Evolutionary conservation across 768 basidiomycete species (phyloP), one percentile per base, ranked within the genome.

Genomic region (Russula brevipes): DNA sequence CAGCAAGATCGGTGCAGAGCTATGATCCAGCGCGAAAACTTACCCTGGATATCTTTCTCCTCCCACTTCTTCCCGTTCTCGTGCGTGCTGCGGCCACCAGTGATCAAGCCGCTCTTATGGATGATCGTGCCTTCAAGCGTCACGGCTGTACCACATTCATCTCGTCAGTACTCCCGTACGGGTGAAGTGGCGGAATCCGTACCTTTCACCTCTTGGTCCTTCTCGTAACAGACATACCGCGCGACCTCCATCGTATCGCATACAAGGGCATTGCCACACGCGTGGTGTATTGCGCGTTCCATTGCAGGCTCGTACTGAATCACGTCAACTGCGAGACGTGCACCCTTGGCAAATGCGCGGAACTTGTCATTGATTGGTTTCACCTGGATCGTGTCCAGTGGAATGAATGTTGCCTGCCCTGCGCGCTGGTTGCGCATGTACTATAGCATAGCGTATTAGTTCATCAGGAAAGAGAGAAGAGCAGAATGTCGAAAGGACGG

Each of bases 191-290:
- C 54, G 47, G 9, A 6, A 14, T 11, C 17, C 82, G 41, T 61
- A 95, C 96, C 93, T 81, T 99, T 99, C 45, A 99, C 91, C 68
- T 98, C 95, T 72, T 97, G 93, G 0, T 88, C 88, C 74, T 91
- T 94, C 69, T 96, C 94, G 75, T 94, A 99, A 69, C 89, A 91
- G 5, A 98, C 86, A 72, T 87, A 87, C 65, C 85, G 80, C 9
- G 97, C 97, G 10, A 98, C 84, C 14, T 94, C 94, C 87, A 97
- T 91, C 0, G 88, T 87, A 72, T 99, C 97, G 71, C 97, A 99
- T 1, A 99, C 90, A 9, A 99, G 78, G 3, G 94, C 87, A 74
- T 91, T 96, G 2, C 95, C 94, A 73, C 96, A 98, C 0, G 93
- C 96, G 73, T 95, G 92, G 70, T 96, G 92, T 79, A 99, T 94